Evolutionary conservation across 768 basidiomycete species (phyloP), one percentile per base, ranked within the genome.

Genomic region (Pleurotus citrinopileatus): DNA sequence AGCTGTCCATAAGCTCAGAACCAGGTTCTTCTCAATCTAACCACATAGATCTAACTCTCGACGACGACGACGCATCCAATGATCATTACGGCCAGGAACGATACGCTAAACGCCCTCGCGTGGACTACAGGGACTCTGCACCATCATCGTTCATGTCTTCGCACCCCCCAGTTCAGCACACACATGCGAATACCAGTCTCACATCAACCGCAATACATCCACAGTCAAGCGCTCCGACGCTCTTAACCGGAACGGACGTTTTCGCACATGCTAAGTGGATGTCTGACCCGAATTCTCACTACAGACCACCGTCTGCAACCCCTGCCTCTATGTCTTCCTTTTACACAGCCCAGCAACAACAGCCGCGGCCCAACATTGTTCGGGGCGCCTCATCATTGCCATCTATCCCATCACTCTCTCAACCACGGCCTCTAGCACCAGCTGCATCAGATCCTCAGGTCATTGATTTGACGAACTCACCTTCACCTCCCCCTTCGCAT

Each of bases 401-500:
- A 37, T 61, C 61, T 42, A 54, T 48, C 47, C 45, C 59, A 26
- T 57, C 59, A 23, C 59, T 61, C 28, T 47, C 59, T 53, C 45
- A 70, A 44, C 53, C 59, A 48, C 54, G 61, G 13, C 61, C 64
- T 58, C 26, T 66, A 55, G 29, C 63, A 52, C 20, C 60, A 28
- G 60, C 60, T 0, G 59, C 67, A 38, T 59, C 67, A 4, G 65
- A 64, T 46, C 75, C 73, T 55, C 85, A 87, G 57, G 73, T 90
- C 51, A 91, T 91, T 67, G 89, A 91, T 76, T 80, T 91, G 28
- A 91, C 86, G 15, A 71, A 75, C 54, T 87, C 86, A 2, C 87
- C 87, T 6, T 74, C 80, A 53, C 70, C 80, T 43, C 77, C 78
- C 10, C 78, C 79, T 2, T 66, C 67, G 19, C 63, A 57, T 22